Percentiles rank a stretch among this genome's conserved stretches.
Conservation (phyloP, 2,329 filamentous ascomycete genomes). For the Fusarium sambucinum region DNA sequence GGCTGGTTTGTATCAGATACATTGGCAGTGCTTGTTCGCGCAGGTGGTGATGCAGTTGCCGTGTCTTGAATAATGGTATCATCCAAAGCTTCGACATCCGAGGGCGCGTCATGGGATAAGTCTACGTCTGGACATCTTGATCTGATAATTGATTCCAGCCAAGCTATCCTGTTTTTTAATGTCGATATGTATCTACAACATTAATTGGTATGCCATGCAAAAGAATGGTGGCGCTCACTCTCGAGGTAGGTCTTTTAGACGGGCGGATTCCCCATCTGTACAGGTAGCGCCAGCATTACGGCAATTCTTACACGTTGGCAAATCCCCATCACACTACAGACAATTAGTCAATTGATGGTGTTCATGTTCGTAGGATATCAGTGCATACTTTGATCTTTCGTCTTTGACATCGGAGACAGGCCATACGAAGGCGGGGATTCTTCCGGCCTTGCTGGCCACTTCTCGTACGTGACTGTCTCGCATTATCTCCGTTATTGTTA, state of each 20-base stretch:
- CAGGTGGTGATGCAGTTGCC: slow-evolving; percentile 1
- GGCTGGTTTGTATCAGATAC: neutral
- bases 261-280: slow-evolving; percentile 58
- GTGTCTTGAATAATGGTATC: slow-evolving; percentile 16
- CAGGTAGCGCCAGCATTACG: slow-evolving; percentile 57
- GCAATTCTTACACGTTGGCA: slow-evolving; percentile 59
- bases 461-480: slow-evolving; percentile 20
- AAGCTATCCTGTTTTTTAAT: slow-evolving; percentile 57
- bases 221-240: slow-evolving; percentile 48
- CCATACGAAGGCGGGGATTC: slow-evolving; percentile 49
- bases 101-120: slow-evolving; percentile 46
- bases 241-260: slow-evolving; percentile 56
- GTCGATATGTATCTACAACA: slow-evolving; percentile 49
- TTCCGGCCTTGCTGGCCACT: slow-evolving; percentile 39
- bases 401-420: slow-evolving; percentile 58
- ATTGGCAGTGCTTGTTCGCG: neutral
- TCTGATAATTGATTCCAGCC: slow-evolving; percentile 60
- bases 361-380: neutral
- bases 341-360: neutral
- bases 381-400: slow-evolving; percentile 61
- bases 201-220: neutral
- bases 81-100: slow-evolving; percentile 29
- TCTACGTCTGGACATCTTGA: slow-evolving; percentile 58
- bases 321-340: slow-evolving; percentile 58
- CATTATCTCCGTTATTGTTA: neutral